phyloP scores from a whole-genome alignment of 768 basidiomycete species.

The Butyriboletus loyo region DNA sequence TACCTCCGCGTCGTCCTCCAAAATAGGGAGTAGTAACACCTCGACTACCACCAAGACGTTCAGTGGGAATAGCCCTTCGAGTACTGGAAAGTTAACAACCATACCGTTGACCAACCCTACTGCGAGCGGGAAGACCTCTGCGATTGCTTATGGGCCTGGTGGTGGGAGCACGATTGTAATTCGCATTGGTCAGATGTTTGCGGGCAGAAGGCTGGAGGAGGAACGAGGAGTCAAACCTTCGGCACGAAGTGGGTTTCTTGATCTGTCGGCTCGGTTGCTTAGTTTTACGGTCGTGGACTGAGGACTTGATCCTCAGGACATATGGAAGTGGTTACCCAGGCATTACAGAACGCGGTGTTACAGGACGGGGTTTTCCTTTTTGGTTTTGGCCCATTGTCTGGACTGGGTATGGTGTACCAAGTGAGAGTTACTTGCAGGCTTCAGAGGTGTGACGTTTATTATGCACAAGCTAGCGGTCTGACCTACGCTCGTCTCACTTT shows the following conservation, averaged over 20 bases:
- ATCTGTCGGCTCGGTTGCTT: not conserved
- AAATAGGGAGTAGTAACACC: not conserved
- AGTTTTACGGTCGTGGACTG: not conserved
- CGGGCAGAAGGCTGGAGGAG: constrained; percentile 54
- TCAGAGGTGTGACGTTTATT: constrained; percentile 36
- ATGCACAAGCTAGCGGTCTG: not conserved
- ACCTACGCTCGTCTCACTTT: constrained; percentile 11
- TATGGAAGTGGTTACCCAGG: constrained; percentile 70
- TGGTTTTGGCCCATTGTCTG: constrained; percentile 65
- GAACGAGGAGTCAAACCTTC: constrained; percentile 41
- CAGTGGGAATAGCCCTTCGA: constrained; percentile 1
- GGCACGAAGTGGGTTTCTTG: constrained; percentile 40
- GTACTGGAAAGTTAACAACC: constrained; percentile 5
- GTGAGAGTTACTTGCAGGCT: constrained; percentile 34
- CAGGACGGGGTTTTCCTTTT: constrained; percentile 56
- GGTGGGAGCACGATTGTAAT: constrained; percentile 35
- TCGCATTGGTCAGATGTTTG: constrained; percentile 43
- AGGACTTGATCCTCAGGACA: constrained; percentile 29
- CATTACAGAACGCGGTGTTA: constrained; percentile 41
- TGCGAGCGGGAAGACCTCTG: constrained; percentile 22
- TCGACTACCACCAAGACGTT: constrained; percentile 1
- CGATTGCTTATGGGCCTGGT: constrained; percentile 33
- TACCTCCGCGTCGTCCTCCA: constrained; percentile 3
- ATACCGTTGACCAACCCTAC: constrained; percentile 23
- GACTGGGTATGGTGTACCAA: constrained; percentile 30